These are phyloP conservation scores for Fusarium armeniacum DNA, from an alignment of 2,329 filamentous ascomycete genomes.

Conservation along the genomic window DNA sequence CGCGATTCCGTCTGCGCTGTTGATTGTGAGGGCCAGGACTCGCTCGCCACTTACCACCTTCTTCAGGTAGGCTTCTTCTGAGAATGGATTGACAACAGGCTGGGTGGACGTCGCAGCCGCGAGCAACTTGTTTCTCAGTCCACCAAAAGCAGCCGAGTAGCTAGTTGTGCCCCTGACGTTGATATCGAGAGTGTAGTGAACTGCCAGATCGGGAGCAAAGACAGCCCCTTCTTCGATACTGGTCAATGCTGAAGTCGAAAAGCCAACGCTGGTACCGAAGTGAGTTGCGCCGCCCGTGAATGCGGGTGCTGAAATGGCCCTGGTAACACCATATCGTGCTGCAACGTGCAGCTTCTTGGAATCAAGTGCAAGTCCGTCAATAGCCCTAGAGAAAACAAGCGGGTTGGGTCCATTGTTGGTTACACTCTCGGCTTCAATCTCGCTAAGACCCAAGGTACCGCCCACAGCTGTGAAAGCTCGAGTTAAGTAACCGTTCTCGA, in stretches of 20 bases:
- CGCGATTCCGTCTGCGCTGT: slow-evolving; percentile 74
- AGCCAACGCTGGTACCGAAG: slow-evolving; percentile 71
- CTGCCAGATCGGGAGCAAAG: slow-evolving; percentile 67
- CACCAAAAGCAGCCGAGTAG: slow-evolving; percentile 67
- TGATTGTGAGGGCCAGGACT: slow-evolving; percentile 70
- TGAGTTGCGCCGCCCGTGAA: slow-evolving; percentile 60
- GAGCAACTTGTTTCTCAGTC: slow-evolving; percentile 67
- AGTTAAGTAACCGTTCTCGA: slow-evolving; percentile 72
- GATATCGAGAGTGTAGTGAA: slow-evolving; percentile 70
- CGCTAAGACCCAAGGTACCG: slow-evolving; percentile 71
- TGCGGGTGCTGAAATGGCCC: slow-evolving; percentile 69
- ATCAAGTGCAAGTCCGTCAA: slow-evolving; percentile 69
- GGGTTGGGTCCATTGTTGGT: slow-evolving; percentile 66
- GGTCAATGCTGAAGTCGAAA: slow-evolving; percentile 65
- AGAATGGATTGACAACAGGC: slow-evolving; percentile 58
- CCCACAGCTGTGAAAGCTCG: slow-evolving; percentile 72
- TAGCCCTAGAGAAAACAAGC: slow-evolving; percentile 68
- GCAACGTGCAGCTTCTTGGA: slow-evolving; percentile 69
- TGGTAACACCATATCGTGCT: slow-evolving; percentile 69
- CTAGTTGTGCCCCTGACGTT: slow-evolving; percentile 59
- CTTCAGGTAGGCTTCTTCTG: slow-evolving; percentile 65
- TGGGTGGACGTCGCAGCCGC: slow-evolving; percentile 60
- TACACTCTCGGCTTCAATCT: slow-evolving; percentile 70
- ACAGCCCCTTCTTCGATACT: slow-evolving; percentile 64
- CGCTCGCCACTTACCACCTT: slow-evolving; percentile 67